Conservation (phyloP, 2,329 filamentous ascomycete genomes). For the Chrysoporthe deuterocubensis region DNA sequence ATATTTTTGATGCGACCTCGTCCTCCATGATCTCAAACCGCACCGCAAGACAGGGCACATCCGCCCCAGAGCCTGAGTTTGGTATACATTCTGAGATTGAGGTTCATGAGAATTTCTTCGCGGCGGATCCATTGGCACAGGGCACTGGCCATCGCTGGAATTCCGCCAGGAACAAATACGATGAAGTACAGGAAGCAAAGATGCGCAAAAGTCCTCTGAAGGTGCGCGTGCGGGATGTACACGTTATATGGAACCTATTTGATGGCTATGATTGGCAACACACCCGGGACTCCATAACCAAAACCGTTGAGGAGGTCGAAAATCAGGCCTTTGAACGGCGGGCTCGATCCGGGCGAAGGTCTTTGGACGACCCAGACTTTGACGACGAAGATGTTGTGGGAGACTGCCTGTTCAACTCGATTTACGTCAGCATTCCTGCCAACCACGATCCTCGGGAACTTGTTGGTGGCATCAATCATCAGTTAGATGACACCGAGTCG, state of each 20-base stretch:
- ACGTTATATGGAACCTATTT: slow-evolving; percentile 96
- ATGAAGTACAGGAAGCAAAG: slow-evolving; percentile 64
- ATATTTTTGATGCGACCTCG: slow-evolving; percentile 51
- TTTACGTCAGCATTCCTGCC: slow-evolving; percentile 91
- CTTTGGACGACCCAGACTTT: slow-evolving; percentile 62
- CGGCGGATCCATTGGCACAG: slow-evolving; percentile 60
- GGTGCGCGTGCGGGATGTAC: slow-evolving; percentile 80
- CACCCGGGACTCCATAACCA: slow-evolving; percentile 83
- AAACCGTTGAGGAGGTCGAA: slow-evolving; percentile 88
- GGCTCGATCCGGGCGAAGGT: slow-evolving; percentile 59
- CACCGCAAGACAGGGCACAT: slow-evolving; percentile 44
- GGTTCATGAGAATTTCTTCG: slow-evolving; percentile 81
- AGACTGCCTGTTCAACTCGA: slow-evolving; percentile 97
- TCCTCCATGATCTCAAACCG: slow-evolving; percentile 45
- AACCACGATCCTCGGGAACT: slow-evolving; percentile 85
- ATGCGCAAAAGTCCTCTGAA: slow-evolving; percentile 72
- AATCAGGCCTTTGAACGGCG: slow-evolving; percentile 77
- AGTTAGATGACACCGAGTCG: slow-evolving; percentile 92
- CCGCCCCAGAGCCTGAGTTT: slow-evolving; percentile 20
- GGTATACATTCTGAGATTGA: slow-evolving; percentile 22
- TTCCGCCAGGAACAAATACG: slow-evolving; percentile 75
- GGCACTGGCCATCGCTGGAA: slow-evolving; percentile 80
- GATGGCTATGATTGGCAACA: slow-evolving; percentile 96
- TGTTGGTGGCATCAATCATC: slow-evolving; percentile 81
- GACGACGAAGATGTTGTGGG: slow-evolving; percentile 87